Evolutionary conservation across 306 rosid species (phyloP), one percentile per base, ranked within the genome.

Genomic region (Pyrus communis): DNA sequence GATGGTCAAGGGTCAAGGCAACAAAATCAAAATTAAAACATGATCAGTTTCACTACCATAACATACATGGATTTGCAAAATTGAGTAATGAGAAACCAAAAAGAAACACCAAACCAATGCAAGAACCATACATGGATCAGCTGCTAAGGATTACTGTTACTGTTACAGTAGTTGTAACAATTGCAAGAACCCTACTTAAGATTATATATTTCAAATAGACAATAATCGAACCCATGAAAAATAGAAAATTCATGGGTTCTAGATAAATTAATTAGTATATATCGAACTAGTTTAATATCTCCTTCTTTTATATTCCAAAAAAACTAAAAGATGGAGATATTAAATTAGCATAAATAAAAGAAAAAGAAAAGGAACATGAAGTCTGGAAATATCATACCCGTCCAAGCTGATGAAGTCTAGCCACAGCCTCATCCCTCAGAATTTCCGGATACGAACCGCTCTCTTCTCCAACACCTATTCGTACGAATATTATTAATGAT

Each of bases 401-500:
- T 55, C 97, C 97, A 80, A 95, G 93, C 81, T 87, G 87, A 46
- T 82, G 61, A 68, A 95, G 95, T 75, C 97, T 88, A 31, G 79
- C 84, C 77, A 95, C 93, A 18, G 97, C 97, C 52, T 95, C 98
- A 60, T 90, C 97, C 85, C 93, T 89, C 12, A 92, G 87, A 82
- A 90, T 89, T 84, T 89, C 80, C 21, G 84, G 85, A 79, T 82
- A 89, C 92, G 89, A 83, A 85, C 86, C 87, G 75, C 75, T 86
- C 66, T 86, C 93, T 33, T 78, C 83, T 70, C 75, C 89, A 75
- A 71, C 84, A 70, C 91, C 93, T 87, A 78, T 76, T 75, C 74
- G 83, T 79, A 40, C 40, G 23, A 73, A 27, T 58, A 49, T 73
- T 62, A 73, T 35, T 27, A 22, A 9, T 13, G 45, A 57, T 28